These are phyloP conservation scores for Spongospora subterranea DNA, from an alignment of 208 protist species.

Conservation along the genomic window DNA sequence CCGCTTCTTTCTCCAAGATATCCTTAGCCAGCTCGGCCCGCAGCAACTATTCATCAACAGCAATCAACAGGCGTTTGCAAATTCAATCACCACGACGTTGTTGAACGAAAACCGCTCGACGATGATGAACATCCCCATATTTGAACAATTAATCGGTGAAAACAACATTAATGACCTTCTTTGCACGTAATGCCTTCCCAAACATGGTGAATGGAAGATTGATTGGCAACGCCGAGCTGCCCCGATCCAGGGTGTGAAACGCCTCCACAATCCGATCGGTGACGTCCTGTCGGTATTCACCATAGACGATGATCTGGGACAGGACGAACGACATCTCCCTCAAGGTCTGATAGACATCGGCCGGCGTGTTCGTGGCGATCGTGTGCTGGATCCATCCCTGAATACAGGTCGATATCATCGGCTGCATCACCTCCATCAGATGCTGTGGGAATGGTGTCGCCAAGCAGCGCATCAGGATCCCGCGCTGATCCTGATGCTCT, in stretches of 20 bases:
- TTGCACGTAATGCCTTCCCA: background rate
- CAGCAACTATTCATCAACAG: too few relatives aligned
- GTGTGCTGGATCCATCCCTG: too few relatives aligned
- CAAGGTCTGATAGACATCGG: background rate
- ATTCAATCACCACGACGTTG: too few relatives aligned
- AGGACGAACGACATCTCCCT: background rate
- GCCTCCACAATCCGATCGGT: background rate
- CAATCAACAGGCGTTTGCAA: too few relatives aligned
- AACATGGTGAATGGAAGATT: background rate
- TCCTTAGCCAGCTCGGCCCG: background rate
- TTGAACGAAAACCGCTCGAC: too few relatives aligned
- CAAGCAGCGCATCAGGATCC: background rate
- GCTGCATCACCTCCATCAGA: too few relatives aligned
- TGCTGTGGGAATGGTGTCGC: background rate
- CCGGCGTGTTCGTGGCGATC: too few relatives aligned
- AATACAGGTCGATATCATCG: too few relatives aligned
- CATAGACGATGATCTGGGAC: background rate
- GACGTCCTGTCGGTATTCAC: background rate
- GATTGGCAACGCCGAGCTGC: background rate
- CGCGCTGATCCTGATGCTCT: background rate
- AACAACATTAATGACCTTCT: too few relatives aligned
- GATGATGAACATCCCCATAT: too few relatives aligned
- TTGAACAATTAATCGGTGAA: too few relatives aligned
- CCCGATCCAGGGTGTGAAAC: background rate
- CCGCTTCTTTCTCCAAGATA: background rate